These are phyloP conservation scores for Zygoascus ofunaensis DNA, from an alignment of 805 yeast genomes.

Conservation along the genomic window DNA sequence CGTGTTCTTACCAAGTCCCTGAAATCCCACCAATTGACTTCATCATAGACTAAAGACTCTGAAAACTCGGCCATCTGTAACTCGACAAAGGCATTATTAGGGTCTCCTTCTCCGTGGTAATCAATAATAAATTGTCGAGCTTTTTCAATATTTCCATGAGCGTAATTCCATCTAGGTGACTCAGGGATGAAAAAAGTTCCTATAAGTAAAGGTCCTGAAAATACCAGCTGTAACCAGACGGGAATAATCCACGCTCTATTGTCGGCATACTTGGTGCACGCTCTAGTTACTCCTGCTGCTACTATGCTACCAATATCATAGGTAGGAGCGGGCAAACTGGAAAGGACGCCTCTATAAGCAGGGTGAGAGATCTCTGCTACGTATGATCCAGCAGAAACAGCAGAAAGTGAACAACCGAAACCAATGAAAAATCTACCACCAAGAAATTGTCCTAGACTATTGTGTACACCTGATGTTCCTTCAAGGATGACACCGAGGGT, in stretches of 20 bases:
- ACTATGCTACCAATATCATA: conserved; percentile 14
- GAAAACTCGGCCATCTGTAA: conserved; percentile 13
- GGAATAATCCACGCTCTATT: conserved; percentile 14
- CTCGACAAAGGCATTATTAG: conserved; percentile 6
- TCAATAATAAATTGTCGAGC: conserved; percentile 6
- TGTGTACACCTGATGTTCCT: conserved; percentile 9
- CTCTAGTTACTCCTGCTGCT: conserved; percentile 11
- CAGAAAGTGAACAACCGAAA: conserved; percentile 10
- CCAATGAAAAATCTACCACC: conserved; percentile 15
- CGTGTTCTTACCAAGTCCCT: conserved; percentile 8
- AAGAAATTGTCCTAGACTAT: conserved; percentile 4
- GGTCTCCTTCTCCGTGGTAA: conserved; percentile 11
- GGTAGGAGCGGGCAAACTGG: conserved; percentile 13
- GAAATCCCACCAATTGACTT: conserved; percentile 14
- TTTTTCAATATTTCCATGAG: conserved; percentile 9
- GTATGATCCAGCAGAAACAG: conserved; percentile 12
- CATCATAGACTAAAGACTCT: conserved; percentile 8
- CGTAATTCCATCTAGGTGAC: conserved; percentile 14
- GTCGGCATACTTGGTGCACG: conserved; percentile 3
- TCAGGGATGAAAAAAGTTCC: conserved; percentile 6
- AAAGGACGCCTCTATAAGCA: conserved; percentile 15
- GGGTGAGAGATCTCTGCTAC: conserved; percentile 15
- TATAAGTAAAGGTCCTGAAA: conserved; percentile 9
- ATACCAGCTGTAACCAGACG: conserved; percentile 12
- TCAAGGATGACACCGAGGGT: conserved; percentile 8